These are phyloP conservation scores for Phalaenopsis hybrid DNA, from an alignment of 116 monocot genomes.

Conservation along the genomic window DNA sequence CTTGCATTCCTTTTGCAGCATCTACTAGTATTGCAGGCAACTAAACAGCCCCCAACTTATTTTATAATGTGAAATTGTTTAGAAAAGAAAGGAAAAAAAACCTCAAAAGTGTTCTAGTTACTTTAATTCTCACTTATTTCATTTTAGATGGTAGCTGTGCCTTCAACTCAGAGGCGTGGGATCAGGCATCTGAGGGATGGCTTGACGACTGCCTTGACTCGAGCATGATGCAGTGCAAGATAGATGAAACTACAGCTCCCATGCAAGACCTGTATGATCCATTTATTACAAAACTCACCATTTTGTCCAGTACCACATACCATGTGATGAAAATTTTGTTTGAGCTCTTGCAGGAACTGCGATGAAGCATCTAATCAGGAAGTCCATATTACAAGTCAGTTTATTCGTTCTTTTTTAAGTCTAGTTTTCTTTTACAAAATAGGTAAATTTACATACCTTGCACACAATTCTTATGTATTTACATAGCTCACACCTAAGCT, in stretches of 20 bases:
- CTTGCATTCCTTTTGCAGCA: too few relatives aligned
- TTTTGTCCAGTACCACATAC: not conserved
- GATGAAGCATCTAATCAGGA: conserved; percentile 3
- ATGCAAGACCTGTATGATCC: conserved; percentile 6
- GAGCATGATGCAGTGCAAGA: conserved; percentile 11
- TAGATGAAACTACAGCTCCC: conserved; percentile 11
- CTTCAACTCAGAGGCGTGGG: conserved; percentile 13
- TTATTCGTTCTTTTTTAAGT: not conserved
- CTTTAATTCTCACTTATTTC: not conserved
- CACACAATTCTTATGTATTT: too few relatives aligned
- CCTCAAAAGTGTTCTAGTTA: not conserved
- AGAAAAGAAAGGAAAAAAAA: not conserved
- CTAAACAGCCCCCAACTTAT: too few relatives aligned
- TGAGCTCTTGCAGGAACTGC: not conserved
- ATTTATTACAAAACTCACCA: not conserved
- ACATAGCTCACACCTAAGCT: too few relatives aligned
- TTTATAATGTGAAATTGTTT: not conserved
- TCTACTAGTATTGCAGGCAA: too few relatives aligned
- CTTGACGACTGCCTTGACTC: conserved; percentile 14
- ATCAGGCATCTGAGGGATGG: conserved; percentile 16
- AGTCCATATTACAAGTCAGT: not conserved
- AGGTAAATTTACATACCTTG: too few relatives aligned
- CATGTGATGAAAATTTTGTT: not conserved
- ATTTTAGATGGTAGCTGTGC: conserved; percentile 12
- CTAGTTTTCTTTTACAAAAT: not conserved